A percentile compares a stretch with the other conserved stretches of the same genome.
phyloP scores from a whole-genome alignment of 129 eudicot genomes.

The Pittosporum tobira region DNA sequence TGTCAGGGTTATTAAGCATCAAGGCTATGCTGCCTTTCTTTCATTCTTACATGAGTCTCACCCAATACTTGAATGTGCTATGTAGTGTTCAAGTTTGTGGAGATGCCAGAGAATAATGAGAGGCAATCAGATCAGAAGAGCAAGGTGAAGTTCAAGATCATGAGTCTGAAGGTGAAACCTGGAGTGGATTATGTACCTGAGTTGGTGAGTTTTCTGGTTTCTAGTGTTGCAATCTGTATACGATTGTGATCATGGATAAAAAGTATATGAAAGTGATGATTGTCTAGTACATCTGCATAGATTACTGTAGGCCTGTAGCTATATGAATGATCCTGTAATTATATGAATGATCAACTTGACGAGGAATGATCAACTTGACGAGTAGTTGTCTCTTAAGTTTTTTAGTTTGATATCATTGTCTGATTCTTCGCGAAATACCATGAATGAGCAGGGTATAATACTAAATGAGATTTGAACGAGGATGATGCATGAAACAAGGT shows the following conservation, averaged over 20 bases:
- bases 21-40: background rate
- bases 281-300: background rate
- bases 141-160: constrained; percentile 70
- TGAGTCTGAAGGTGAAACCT: constrained; percentile 79
- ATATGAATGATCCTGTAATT: too few relatives aligned
- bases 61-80: background rate
- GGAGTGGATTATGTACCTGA: constrained; percentile 68
- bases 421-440: too few relatives aligned
- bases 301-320: background rate
- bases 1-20: background rate
- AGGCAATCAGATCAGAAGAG: constrained; percentile 55
- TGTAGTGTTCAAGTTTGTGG: constrained; percentile 82
- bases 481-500: background rate
- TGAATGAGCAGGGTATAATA: too few relatives aligned
- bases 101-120: constrained; percentile 62
- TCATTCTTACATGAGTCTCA: background rate
- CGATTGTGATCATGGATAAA: background rate
- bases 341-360: too few relatives aligned
- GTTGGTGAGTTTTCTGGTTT: constrained; percentile 36
- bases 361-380: too few relatives aligned
- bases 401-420: background rate
- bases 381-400: background rate
- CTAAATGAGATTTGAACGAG: background rate
- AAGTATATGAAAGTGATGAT: background rate
- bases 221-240: background rate